Percentiles rank a stretch among this genome's conserved stretches.
These are phyloP conservation scores for Micromonas commoda DNA, from an alignment of 139 green algal genomes.

Conservation along the genomic window DNA sequence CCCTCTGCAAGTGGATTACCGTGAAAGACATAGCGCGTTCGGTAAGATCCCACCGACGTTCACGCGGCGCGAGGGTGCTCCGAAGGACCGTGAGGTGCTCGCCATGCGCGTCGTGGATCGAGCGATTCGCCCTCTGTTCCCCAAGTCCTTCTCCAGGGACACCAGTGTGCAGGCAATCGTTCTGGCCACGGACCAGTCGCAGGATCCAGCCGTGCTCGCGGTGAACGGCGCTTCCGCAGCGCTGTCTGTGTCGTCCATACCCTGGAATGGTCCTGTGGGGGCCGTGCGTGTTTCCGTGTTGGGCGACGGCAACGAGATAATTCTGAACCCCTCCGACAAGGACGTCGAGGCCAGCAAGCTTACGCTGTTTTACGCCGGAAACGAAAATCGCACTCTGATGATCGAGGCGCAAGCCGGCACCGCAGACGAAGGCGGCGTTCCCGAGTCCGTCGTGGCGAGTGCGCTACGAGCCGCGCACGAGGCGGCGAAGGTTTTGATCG, in stretches of 20 bases:
- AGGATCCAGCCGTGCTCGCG: slow-evolving; percentile 54
- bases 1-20: slow-evolving; percentile 65
- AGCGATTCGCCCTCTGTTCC: slow-evolving; percentile 66
- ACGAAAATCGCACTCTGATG: slow-evolving; percentile 43
- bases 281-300: slow-evolving; percentile 37
- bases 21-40: slow-evolving; percentile 52
- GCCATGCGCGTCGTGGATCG: slow-evolving; percentile 52
- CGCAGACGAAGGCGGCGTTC: slow-evolving; percentile 10
- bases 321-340: slow-evolving; percentile 8
- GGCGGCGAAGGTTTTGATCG: slow-evolving; percentile 21
- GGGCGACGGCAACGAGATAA: slow-evolving; percentile 24
- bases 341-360: slow-evolving; percentile 25
- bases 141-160: slow-evolving; percentile 50
- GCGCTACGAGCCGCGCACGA: slow-evolving; percentile 39
- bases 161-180: slow-evolving; percentile 31
- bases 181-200: slow-evolving; percentile 42
- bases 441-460: slow-evolving; percentile 30
- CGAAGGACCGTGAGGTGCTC: slow-evolving; percentile 59
- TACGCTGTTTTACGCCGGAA: slow-evolving; percentile 46
- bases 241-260: slow-evolving; percentile 52
- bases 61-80: slow-evolving; percentile 51
- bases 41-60: slow-evolving; percentile 58
- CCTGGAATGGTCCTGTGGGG: slow-evolving; percentile 62
- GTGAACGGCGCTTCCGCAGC: slow-evolving; percentile 71
- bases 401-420: slow-evolving; percentile 49